Base-by-base conservation (phyloP, 345 rosid species). In the Draba incana region DNA sequence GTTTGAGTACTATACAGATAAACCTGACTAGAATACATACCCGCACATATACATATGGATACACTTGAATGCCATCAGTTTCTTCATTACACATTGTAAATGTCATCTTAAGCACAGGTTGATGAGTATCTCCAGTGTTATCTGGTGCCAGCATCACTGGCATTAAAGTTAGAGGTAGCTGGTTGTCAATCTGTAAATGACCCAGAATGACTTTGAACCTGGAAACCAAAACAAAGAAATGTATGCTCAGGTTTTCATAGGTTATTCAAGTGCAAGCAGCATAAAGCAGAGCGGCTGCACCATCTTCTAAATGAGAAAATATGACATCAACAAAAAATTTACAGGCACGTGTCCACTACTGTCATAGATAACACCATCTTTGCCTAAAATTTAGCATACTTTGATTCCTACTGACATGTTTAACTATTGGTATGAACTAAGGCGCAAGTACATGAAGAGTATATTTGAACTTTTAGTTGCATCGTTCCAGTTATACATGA, bases 151-250 rank as follows among this genome's bases (percentile, higher is more conserved):
- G 77, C 10, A 91, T 77, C 69, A 94, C 97, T 4, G 97, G 99
- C 96, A 91, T 86, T 72, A 89, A 80, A 66, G 97, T 81, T 66
- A 94, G 78, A 80, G 96, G 99, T 50, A 94, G 96, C 80, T 88
- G 96, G 81, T 94, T 94, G 78, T 94, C 99, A 62, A 94, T 79
- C 83, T 94, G 99, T 81, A 91, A 64, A 77, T 81, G 69, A 50
- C 96, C 99, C 72, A 91, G 67, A 66, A 91, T 86, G 78, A 94
- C 77, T 84, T 94, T 94, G 86, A 94, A 86, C 93, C 99, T 94
- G 88, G 53, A 68, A 61, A 68, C 23, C 71, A 87, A 31, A 66
- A 60, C 33, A 62, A 23, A 48, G 51, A 31, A 77, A 8, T 57
- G 23, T 45, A 37, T 12, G 35, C 16, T 49, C 53, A 31, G 69